phyloP scores from a whole-genome alignment of 75 land plant genomes.

The Cunninghamia lanceolata region DNA sequence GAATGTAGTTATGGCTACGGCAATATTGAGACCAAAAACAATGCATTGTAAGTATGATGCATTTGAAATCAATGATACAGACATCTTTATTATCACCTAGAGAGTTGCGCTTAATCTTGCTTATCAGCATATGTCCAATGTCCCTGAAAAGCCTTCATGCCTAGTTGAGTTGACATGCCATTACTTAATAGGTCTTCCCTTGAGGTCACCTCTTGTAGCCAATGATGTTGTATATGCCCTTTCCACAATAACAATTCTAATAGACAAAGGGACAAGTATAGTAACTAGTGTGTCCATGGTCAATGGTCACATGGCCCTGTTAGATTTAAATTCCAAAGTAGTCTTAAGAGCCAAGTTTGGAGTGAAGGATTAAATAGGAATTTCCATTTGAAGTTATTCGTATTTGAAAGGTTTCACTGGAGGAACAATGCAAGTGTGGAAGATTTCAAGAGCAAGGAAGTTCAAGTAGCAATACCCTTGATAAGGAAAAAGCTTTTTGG shows the following conservation, averaged over 20 bases:
- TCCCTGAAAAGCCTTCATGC: slow-evolving; percentile 70
- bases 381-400: slow-evolving; percentile 68
- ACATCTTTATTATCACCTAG: slow-evolving; percentile 63
- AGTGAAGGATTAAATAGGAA: slow-evolving; percentile 83
- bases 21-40: slow-evolving; percentile 87
- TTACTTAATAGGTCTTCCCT: slow-evolving; percentile 74
- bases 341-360: slow-evolving; percentile 62
- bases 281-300: slow-evolving; percentile 90
- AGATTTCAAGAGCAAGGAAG: slow-evolving; percentile 54
- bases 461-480: slow-evolving; percentile 72
- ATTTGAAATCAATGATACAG: slow-evolving; percentile 73
- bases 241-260: background rate
- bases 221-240: slow-evolving; percentile 70
- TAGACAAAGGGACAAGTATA: slow-evolving; percentile 81
- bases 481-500: slow-evolving; percentile 58
- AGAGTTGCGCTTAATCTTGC: slow-evolving; percentile 77
- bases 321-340: slow-evolving; percentile 69
- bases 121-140: slow-evolving; percentile 61
- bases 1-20: slow-evolving; percentile 74
- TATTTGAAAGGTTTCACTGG: slow-evolving; percentile 90
- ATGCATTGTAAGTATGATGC: slow-evolving; percentile 93
- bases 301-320: slow-evolving; percentile 82
- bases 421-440: slow-evolving; percentile 80
- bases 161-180: slow-evolving; percentile 63
- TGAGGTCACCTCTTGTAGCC: slow-evolving; percentile 66